Evolutionary conservation across 495 filamentous ascomycete genomes (phyloP), one percentile per base, ranked within the genome.

Genomic region (Neurospora tetrasperma): DNA sequence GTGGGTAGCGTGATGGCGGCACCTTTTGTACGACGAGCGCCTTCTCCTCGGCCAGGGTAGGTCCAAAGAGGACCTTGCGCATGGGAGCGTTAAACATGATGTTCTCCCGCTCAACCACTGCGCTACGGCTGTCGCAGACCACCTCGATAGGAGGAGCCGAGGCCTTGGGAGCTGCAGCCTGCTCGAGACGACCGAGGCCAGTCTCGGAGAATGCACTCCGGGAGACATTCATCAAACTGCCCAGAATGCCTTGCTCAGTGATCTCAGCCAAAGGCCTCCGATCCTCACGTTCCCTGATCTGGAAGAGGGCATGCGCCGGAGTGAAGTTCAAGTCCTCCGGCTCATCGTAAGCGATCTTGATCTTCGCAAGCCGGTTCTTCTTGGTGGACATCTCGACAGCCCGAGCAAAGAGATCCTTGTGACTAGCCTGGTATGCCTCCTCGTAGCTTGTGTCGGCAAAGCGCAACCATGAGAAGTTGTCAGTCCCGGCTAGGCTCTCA

Each of bases 61-160:
- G 88, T 41, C 89, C 90, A 72, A 87, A 94, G 27, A 99, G 84
- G 6, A 89, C 88, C 80, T 90, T 89, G 46, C 95, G 91, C 70
- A 96, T 86, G 11, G 85, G 79, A 0, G 86, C 75, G 74, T 94
- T 97, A 86, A 98, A 99, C 75, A 97, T 79, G 35, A 89, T 86
- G 40, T 91, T 87, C 75, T 92, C 85, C 70, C 90, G 90, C 78
- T 97, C 93, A 27, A 85, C 82, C 42, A 87, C 76, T 2, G 90
- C 85, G 7, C 84, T 86, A 73, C 91, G 90, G 73, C 90, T 92
- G 23, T 91, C 88, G 79, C 90, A 93, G 40, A 89, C 84, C 4
- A 98, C 85, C 68, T 92, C 89, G 74, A 98, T 90, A 0, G 96
- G 96, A 16, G 96, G 94, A n/a, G 95, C 94, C 1, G 93, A 89